Evolutionary conservation across 345 rosid species (phyloP), one percentile per base, ranked within the genome.

Genomic region (Citrus maxima): DNA sequence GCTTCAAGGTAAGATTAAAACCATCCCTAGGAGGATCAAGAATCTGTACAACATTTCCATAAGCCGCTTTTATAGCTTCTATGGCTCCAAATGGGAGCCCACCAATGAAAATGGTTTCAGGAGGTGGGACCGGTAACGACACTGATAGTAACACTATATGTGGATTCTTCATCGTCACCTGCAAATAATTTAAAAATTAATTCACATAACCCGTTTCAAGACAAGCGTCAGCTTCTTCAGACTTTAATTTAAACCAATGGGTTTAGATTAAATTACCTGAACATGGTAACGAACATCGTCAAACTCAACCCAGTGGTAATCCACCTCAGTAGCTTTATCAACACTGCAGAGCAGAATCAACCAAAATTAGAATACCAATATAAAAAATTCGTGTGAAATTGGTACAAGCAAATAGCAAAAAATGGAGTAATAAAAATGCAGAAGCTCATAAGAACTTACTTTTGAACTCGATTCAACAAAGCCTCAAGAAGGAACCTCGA

Each of bases 21-120:
- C 98, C 98, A 85, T 94, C 98, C 82, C 93, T 88, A 18, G 98
- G 99, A 79, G 99, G 98, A 86, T 97, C 99, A 67, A 97, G 96
- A 73, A 97, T 97, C 81, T 97, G 99, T 56, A 94, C 96, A 28
- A 83, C 87, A 0, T 82, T 87, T 28, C 92, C 95, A 62, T 94
- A 97, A 3, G 96, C 80, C 34, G 93, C 86, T 86, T 97, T 97
- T 77, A 93, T 88, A 59, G 98, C 99, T 88, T 96, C 99, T 61
- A 96, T 89, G 77, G 98, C 97, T 87, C 98, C 99, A 51, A 84
- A 82, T 2, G 99, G 99, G 77, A 94, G 96, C 70, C 99, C 99
- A 42, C 90, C 90, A 64, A 84, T 73, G 78, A 94, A 94, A 75
- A 86, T 83, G 30, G 98, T 89, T 84, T 88, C 97, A 7, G 93